Base-by-base conservation (phyloP, 192 early-diverging fungal genomes). In the Coemansia sp. region DNA sequence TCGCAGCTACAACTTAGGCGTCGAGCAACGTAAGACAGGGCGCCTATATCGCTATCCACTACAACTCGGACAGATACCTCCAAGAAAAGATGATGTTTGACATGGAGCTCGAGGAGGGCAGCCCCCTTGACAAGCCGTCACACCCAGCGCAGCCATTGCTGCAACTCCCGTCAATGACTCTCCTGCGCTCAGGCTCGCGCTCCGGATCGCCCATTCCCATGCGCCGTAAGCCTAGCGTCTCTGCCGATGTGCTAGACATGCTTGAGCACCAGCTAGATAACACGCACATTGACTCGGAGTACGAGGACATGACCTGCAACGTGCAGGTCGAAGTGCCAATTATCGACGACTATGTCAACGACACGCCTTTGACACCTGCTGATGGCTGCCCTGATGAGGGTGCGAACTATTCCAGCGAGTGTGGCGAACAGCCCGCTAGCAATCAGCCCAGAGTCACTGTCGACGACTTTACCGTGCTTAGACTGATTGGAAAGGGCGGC, bases 401-500 rank as follows among this genome's bases (percentile, higher is more conserved):
- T 7, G 11, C 9, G 28, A 25, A 35, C 35, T 43, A 10, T 3
- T 18, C 10, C n/a, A 37, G 28, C 50, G 8, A 31, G 35, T 26
- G 26, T 4, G 28, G 26, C 2, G 7, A 28, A 18, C 13, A 36
- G 57, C 37, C 37, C 38, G 34, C 26, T 42, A 59, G 48, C 25
- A 10, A 33, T 34, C 65, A 21, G 45, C 43, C 59, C 35, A 73
- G 65, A 47, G 78, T 60, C 21, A 65, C 77, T 1, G 56, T 84
- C 52, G 75, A 84, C 8, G 85, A 90, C 69, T 91, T 91, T 76
- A 62, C 77, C 41, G 73, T 88, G 7, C 72, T 89, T 9, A 69
- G 69, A 53, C 80, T 89, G 37, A 88, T 91, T 74, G 90, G 90
- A 13, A 86, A 88, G 63, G 90, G 90, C 23, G 90, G 80, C 70